Conservation (phyloP, 306 rosid genomes). For the Gastrolobium villosum region DNA sequence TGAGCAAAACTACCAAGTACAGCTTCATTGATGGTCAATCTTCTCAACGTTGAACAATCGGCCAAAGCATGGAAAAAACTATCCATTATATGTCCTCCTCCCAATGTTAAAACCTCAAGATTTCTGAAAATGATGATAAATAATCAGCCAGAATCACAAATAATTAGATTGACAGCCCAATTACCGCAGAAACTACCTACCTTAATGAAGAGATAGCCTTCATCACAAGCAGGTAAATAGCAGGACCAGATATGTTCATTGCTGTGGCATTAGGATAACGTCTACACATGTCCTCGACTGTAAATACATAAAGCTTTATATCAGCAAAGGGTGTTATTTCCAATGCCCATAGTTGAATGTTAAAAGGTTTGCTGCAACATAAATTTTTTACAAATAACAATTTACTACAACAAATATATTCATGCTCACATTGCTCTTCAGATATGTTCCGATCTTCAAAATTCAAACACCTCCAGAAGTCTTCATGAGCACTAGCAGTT, state of each 20-base stretch:
- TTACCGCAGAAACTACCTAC: conserved; percentile 46
- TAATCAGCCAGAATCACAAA: conserved; percentile 43
- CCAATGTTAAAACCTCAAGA: conserved; percentile 77
- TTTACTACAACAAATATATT: neutral
- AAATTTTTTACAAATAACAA: neutral
- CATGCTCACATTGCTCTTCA: conserved; percentile 77
- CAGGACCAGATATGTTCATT: conserved; percentile 69
- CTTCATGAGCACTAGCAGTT: conserved; percentile 90
- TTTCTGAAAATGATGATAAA: conserved; percentile 58
- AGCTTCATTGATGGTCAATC: conserved; percentile 76
- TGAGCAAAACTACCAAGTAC: conserved; percentile 78
- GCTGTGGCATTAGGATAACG: conserved; percentile 87
- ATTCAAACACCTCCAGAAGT: conserved; percentile 86
- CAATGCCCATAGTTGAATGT: conserved; percentile 11
- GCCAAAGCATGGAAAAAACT: conserved; percentile 72
- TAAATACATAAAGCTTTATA: conserved; percentile 43
- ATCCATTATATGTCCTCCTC: conserved; percentile 72
- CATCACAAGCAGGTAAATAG: conserved; percentile 66
- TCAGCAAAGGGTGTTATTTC: neutral
- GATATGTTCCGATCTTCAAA: conserved; percentile 81
- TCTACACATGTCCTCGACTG: conserved; percentile 81
- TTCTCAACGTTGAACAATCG: conserved; percentile 68
- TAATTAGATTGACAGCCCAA: neutral
- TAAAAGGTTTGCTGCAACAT: neutral
- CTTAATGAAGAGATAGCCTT: conserved; percentile 73